Base-by-base conservation (phyloP, 2,329 filamentous ascomycete species). In the Periglandula ipomoeae region DNA sequence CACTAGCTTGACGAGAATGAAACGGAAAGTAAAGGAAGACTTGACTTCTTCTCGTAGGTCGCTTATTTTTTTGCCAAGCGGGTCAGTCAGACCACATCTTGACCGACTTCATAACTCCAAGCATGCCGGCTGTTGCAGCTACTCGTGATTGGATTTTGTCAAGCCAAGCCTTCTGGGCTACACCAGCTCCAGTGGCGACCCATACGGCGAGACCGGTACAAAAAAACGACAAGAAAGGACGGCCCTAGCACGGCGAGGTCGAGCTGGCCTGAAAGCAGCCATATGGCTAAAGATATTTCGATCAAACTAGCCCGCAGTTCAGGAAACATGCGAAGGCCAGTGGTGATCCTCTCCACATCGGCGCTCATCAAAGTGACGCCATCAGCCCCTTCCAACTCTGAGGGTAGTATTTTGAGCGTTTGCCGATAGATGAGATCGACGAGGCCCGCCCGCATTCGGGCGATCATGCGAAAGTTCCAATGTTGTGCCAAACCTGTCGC, bases 281-380 rank as follows among this genome's bases (percentile, higher is more conserved):
- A 42, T 23, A 42, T 22, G 9, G 39, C 39, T 10, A 42, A 11
- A 13, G 13, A 15, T 7, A 42, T 22, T 37, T 70, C 66, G 23
- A 70, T 53, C 0, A 62, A 24, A 32, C 58, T 57, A 5, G 66
- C 61, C 58, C 66, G 69, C 3, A 64, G 50, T 23, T 66, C 66
- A 52, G 65, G 59, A 4, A 68, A 44, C 40, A 64, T 48, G 27
- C 44, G 34, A 15, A 37, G 35, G 30, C 44, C 46, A 13, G 19
- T 22, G 13, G 20, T 42, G 35, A 48, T 48, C 9, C 46, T 20
- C 9, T 70, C 68, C 24, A 74, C 64, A 44, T 73, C 70, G 4
- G 68, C 65, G 38, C 64, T 70, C 67, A 74, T 73, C 15, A 73
- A 55, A 1, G 69, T 73, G 20, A 68, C 50, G 1, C 69, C 62